Evolutionary conservation across 306 rosid species (phyloP).

Genomic region (Sphenostylis stenocarpa): DNA sequence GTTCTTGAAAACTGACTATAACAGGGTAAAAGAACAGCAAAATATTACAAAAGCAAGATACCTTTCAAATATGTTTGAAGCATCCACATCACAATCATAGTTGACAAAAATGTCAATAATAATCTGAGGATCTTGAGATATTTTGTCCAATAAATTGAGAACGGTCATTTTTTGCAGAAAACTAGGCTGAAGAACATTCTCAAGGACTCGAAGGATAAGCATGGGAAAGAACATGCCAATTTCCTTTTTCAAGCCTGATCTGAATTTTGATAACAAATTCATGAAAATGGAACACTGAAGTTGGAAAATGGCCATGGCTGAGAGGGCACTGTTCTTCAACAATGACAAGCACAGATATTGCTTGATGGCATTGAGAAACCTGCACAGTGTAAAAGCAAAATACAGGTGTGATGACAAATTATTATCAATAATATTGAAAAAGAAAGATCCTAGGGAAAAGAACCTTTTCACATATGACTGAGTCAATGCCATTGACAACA

Average conservation of each 20-base stretch:
- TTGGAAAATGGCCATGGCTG: conserved; percentile 97
- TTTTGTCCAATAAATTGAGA: conserved; percentile 85
- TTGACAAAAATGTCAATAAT: conserved; percentile 93
- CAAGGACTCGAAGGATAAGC: conserved; percentile 95
- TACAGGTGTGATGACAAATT: conserved; percentile 15
- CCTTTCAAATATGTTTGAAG: conserved; percentile 99
- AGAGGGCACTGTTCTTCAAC: conserved; percentile 92
- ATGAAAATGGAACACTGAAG: conserved; percentile 88
- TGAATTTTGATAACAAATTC: conserved; percentile 80
- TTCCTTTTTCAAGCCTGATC: conserved; percentile 93
- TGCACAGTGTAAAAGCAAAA: conserved; percentile 48
- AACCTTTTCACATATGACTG: neutral
- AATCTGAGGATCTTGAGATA: conserved; percentile 88
- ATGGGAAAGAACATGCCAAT: conserved; percentile 97
- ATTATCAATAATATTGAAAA: conserved; percentile 27
- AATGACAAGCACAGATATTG: conserved; percentile 93
- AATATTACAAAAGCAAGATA: conserved; percentile 48
- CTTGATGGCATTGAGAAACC: conserved; percentile 90
- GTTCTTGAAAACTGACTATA: conserved; percentile 5
- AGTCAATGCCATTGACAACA: conserved; percentile 2
- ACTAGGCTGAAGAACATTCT: conserved; percentile 99
- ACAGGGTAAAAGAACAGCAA: conserved; percentile 16
- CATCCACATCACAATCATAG: conserved; percentile 97
- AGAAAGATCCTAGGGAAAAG: neutral
- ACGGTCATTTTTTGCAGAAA: conserved; percentile 97